Evolutionary conservation across 2,329 filamentous ascomycete genomes (phyloP).

Genomic region (Paraphoma sp.): DNA sequence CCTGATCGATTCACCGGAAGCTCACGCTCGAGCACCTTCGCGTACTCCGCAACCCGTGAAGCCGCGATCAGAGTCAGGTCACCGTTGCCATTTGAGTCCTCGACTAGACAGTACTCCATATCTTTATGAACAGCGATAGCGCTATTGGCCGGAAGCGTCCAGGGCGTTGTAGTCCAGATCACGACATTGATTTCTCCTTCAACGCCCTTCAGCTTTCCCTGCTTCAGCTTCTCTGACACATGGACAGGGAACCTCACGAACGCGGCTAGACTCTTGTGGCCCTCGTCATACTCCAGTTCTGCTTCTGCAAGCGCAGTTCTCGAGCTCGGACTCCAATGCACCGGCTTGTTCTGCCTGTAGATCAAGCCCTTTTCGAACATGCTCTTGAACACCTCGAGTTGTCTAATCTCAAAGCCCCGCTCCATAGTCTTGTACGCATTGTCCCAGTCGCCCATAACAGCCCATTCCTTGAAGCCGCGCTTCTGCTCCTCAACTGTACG

Average conservation of each 20-base stretch:
- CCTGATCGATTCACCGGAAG: slow-evolving; percentile 60
- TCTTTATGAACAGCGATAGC: slow-evolving; percentile 83
- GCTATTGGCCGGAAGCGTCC: slow-evolving; percentile 93
- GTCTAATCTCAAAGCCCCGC: slow-evolving; percentile 73
- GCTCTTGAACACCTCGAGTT: slow-evolving; percentile 75
- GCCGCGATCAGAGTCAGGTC: slow-evolving; percentile 74
- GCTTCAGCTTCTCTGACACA: slow-evolving; percentile 51
- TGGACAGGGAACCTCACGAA: slow-evolving; percentile 79
- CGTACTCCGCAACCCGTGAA: slow-evolving; percentile 67
- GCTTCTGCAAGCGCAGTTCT: slow-evolving; percentile 82
- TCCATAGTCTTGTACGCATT: slow-evolving; percentile 82
- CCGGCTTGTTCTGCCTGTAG: slow-evolving; percentile 80
- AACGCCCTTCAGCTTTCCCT: slow-evolving; percentile 40
- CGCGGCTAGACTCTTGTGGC: slow-evolving; percentile 74
- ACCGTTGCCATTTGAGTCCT: slow-evolving; percentile 46
- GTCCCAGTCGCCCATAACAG: slow-evolving; percentile 82
- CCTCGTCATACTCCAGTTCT: slow-evolving; percentile 82
- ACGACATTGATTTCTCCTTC: slow-evolving; percentile 67
- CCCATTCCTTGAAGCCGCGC: slow-evolving; percentile 74
- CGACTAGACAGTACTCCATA: slow-evolving; percentile 75
- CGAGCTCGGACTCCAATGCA: slow-evolving; percentile 86
- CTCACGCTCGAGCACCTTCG: slow-evolving; percentile 38
- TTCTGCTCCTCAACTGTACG: slow-evolving; percentile 76
- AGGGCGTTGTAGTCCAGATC: slow-evolving; percentile 99
- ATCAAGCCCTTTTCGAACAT: slow-evolving; percentile 75